Percentiles rank a stretch among this genome's conserved stretches.
phyloP scores from a whole-genome alignment of 2,329 filamentous ascomycete species.

The Dactylellina leptospora region DNA sequence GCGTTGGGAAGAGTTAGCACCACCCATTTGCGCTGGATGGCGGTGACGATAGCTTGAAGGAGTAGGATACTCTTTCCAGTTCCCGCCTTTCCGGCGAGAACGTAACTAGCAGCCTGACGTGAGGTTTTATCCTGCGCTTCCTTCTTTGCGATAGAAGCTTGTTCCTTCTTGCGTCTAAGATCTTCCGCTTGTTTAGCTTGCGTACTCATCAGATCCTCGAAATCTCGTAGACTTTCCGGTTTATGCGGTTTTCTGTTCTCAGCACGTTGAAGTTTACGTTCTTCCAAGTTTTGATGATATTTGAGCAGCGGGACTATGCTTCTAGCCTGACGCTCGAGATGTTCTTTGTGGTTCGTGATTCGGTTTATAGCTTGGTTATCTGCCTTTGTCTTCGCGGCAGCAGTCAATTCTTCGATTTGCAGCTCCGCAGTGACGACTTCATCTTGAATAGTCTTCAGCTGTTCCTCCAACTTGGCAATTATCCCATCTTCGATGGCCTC shows the following conservation, averaged over 20 bases:
- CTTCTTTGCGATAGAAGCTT: conserved; percentile 11
- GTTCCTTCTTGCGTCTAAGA: conserved; percentile 10
- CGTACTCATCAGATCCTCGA: conserved; percentile 13
- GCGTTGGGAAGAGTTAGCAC: conserved; percentile 90
- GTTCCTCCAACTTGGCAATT: conserved; percentile 11
- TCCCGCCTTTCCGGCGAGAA: conserved; percentile 59
- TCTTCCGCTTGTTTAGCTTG: conserved; percentile 8
- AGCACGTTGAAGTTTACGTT: conserved; percentile 21
- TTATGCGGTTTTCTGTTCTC: conserved; percentile 6
- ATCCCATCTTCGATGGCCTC: neutral
- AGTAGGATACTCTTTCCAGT: conserved; percentile 88
- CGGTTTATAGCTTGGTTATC: conserved; percentile 16
- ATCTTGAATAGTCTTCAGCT: conserved; percentile 15
- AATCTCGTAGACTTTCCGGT: conserved; percentile 25
- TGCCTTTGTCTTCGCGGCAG: conserved; percentile 5
- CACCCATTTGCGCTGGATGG: conserved; percentile 82
- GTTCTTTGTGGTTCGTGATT: conserved; percentile 14
- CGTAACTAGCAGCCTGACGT: conserved; percentile 27
- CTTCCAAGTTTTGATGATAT: conserved; percentile 26
- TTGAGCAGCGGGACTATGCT: conserved; percentile 23
- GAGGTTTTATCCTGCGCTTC: conserved; percentile 23
- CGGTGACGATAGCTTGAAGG: conserved; percentile 83
- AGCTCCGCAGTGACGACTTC: conserved; percentile 13
- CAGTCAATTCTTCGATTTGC: conserved; percentile 18
- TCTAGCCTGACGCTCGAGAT: conserved; percentile 12